Base-by-base conservation (phyloP, 73 alveolate species). In the Stentor coeruleus region DNA sequence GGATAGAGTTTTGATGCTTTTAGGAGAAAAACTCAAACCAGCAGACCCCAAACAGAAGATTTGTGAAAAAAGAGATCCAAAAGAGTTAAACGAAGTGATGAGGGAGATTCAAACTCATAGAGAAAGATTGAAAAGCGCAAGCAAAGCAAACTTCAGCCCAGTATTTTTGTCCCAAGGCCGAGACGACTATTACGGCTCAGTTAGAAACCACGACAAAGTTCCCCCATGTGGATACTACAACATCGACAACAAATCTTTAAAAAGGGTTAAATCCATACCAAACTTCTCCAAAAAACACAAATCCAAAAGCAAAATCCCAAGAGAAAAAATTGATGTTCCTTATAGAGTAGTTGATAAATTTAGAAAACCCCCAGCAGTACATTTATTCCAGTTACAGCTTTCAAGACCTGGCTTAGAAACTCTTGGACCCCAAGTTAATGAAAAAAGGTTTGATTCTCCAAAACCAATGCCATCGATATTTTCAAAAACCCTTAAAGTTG, bases 141-240 rank as follows among this genome's bases (percentile, higher is more conserved):
- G 28, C 20, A 20, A 6, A 20, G 20, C 6, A 20, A 6, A 49
- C 66, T 20, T 49, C 28, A 11, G 28, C 20, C 66, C 66, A 49
- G 66, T 49, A 6, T 49, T 49, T 49, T 49, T 49, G 66, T 6
- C 66, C 28, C 66, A 49, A 20, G 66, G 66, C 6, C 66, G 66
- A 49, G 66, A 49, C 66, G 66, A 49, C 28, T 49, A 49, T 20
- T 49, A 49, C 66, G 20, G 28, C 20, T 49, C 66, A 49, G 66
- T 49, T 20, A 11, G 28, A 6, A 49, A 20, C 20, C 66, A 20
- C 20, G 66, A 49, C 20, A 49, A 49, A 20, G 66, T 49, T 20
- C 66, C 66, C 6, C 66, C 66, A 11, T 49, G 66, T 20, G 66
- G 66, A 20, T 49, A 49, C 66, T 49, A 49, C 66, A 49, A 49